Evolutionary conservation across 2,329 filamentous ascomycete species (phyloP), one percentile per base, ranked within the genome.

Genomic region (Neopestalotiopsis sp.): DNA sequence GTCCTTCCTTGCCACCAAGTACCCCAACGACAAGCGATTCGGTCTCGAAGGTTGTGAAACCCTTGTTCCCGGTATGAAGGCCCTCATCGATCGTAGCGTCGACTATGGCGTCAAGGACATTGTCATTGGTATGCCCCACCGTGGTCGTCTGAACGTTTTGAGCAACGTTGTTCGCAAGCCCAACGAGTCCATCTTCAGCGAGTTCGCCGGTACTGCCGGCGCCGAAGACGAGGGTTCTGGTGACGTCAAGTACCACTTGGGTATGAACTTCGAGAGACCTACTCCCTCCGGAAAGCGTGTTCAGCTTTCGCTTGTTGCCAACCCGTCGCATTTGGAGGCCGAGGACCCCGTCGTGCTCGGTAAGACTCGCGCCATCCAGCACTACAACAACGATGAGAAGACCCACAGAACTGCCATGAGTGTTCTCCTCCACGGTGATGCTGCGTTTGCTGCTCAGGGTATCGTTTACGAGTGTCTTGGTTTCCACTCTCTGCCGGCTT

Each of bases 221-320:
- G 93, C 94, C 67, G 92, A 93, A 75, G 96, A 98, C 75, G 95
- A 99, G 84, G 96, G 96, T 70, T 98, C 96, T 69, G 96, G 96
- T 77, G 96, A 99, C 81, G 96, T 99, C 83, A 99, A 99, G 84
- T 99, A 99, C 85, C 96, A 99, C 85, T 86, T 99, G 77, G 96
- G 96, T 79, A 99, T 99, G 96, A 99, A 99, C 87, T 99, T 99
- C 75, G 96, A 99, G 86, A 94, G 96, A 72, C 96, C 96, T 67
- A 99, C 96, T 10, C 96, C 96, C 69, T 98, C 95, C 58, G 96
- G 96, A 76, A 98, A 98, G 89, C 96, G 96, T 72, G 96, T 99
- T n/a, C 96, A 99, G 85, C 90, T 99, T 67, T 99, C 96, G 71
- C 90, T 99, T 65, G 96, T 99, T 70, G 96, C 96, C 84, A 99